Conservation (phyloP, 768 basidiomycete species). For the Russula emetica region DNA sequence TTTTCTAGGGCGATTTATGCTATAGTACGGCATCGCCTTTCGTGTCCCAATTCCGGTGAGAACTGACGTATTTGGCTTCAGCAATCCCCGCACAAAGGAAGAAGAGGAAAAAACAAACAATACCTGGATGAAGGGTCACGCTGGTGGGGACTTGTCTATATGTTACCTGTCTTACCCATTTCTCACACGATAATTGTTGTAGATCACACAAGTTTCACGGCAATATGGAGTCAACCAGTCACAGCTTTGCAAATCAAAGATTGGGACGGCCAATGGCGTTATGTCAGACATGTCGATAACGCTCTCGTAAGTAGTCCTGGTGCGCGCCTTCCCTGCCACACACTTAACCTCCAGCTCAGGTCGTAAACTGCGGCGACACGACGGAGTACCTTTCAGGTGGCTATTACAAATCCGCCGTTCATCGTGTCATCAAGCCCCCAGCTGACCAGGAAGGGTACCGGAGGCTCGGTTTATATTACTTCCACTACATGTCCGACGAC, state of each 20-base stretch:
- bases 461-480: constrained; percentile 38
- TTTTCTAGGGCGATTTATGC: constrained; percentile 55
- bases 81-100: constrained; percentile 36
- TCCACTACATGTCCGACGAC: constrained; percentile 35
- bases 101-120: constrained; percentile 34
- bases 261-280: constrained; percentile 38
- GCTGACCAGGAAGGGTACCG: constrained; percentile 35
- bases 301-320: constrained; percentile 33
- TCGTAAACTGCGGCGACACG: constrained; percentile 38
- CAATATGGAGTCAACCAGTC: constrained; percentile 40
- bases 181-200: neutral
- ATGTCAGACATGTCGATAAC: constrained; percentile 37
- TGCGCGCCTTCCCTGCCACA: neutral
- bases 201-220: constrained; percentile 37
- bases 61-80: constrained; percentile 21
- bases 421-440: constrained; percentile 39
- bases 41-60: neutral
- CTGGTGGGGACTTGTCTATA: constrained; percentile 28
- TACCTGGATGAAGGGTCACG: constrained; percentile 41
- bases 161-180: neutral
- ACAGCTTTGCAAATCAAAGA: constrained; percentile 37
- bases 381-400: constrained; percentile 38
- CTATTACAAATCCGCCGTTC: constrained; percentile 38
- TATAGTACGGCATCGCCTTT: constrained; percentile 44
- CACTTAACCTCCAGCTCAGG: constrained; percentile 32